Evolutionary conservation across 768 basidiomycete genomes (phyloP).

Genomic region (Ramaria sp.): DNA sequence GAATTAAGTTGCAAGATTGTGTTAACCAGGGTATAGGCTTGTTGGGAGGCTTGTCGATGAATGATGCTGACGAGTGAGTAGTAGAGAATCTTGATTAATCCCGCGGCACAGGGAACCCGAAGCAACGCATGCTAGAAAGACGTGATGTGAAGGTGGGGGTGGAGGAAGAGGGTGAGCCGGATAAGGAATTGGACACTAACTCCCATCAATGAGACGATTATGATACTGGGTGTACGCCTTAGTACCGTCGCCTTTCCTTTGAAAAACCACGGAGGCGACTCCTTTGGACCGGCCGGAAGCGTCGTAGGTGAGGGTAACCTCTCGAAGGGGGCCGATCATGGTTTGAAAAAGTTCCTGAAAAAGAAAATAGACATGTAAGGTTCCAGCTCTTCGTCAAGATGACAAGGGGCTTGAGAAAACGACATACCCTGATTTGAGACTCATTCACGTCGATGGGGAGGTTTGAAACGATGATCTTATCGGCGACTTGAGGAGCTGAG

Average conservation of each 20-base stretch:
- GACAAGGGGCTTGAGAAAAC: background rate
- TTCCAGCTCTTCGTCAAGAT: no score
- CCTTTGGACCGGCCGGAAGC: constrained; percentile 82
- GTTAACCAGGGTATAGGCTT: no score
- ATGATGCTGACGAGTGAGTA: no score
- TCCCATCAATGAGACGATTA: constrained; percentile 99
- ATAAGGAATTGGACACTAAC: constrained; percentile 73
- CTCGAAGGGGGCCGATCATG: constrained; percentile 80
- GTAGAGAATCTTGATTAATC: background rate
- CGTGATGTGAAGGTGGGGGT: background rate
- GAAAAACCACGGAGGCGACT: constrained; percentile 78
- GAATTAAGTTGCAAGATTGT: no score
- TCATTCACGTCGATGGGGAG: constrained; percentile 92
- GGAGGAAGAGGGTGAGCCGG: constrained; percentile 22
- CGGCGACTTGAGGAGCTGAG: constrained; percentile 36
- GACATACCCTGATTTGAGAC: constrained; percentile 74
- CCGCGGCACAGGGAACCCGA: background rate
- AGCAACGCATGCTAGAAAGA: constrained; percentile 8
- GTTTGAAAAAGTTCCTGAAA: constrained; percentile 82
- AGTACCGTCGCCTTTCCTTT: constrained; percentile 76
- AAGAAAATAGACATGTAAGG: background rate
- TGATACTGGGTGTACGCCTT: constrained; percentile 93
- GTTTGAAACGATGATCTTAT: constrained; percentile 95
- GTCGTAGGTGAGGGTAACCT: constrained; percentile 82
- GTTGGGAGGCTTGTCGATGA: no score